Evolutionary conservation across 495 filamentous ascomycete species (phyloP).

Genomic region (Neurospora sp.): DNA sequence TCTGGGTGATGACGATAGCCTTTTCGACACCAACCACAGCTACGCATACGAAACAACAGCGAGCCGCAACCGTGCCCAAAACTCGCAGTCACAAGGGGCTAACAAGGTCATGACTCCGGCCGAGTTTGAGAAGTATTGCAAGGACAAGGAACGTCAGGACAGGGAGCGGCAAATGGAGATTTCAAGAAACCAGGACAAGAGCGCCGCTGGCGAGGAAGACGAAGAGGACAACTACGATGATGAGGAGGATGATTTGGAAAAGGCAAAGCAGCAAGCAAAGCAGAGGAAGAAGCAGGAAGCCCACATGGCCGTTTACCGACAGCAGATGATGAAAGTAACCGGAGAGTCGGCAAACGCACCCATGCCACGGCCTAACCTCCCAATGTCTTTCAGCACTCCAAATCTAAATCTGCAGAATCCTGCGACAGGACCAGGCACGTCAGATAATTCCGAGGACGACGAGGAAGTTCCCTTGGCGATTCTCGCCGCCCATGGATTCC

Average conservation of each 20-base stretch:
- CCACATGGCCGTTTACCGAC: slow-evolving; percentile 80
- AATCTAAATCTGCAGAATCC: slow-evolving; percentile 38
- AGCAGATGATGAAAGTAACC: slow-evolving; percentile 96
- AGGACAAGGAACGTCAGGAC: slow-evolving; percentile 68
- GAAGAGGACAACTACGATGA: slow-evolving; percentile 58
- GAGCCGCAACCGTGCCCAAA: slow-evolving; percentile 25
- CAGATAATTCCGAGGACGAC: slow-evolving; percentile 62
- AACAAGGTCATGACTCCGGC: slow-evolving; percentile 84
- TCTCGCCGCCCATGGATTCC: slow-evolving; percentile 86
- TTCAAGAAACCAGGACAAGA: slow-evolving; percentile 15
- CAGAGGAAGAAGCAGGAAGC: slow-evolving; percentile 85
- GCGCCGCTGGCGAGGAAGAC: slow-evolving; percentile 40
- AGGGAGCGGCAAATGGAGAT: slow-evolving; percentile 48
- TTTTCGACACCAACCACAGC: slow-evolving; percentile 41
- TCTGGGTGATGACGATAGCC: slow-evolving; percentile 34
- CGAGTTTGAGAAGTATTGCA: slow-evolving; percentile 75
- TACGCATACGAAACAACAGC: slow-evolving; percentile 48
- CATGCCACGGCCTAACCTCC: slow-evolving; percentile 30
- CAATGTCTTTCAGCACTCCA: slow-evolving; percentile 46
- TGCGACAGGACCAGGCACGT: slow-evolving; percentile 8
- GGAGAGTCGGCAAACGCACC: slow-evolving; percentile 51
- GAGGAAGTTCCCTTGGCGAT: slow-evolving; percentile 85
- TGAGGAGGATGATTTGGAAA: slow-evolving; percentile 77
- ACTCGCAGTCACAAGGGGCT: slow-evolving; percentile 28
- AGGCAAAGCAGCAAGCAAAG: slow-evolving; percentile 57